Conservation (phyloP, 805 yeast genomes). For the Lipomyces starkeyi region DNA sequence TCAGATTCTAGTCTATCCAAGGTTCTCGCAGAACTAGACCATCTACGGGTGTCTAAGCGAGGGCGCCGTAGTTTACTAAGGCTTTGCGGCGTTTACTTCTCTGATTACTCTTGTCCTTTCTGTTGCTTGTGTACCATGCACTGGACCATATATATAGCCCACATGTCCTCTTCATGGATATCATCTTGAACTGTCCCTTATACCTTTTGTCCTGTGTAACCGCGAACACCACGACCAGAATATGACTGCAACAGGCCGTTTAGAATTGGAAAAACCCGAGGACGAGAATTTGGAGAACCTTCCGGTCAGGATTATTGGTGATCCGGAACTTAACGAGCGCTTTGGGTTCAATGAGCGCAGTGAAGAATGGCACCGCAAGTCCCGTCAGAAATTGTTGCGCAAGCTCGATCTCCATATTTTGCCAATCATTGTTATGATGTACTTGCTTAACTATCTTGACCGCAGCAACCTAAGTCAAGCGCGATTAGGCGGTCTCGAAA, state of each 20-base stretch:
- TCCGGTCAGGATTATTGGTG: not conserved
- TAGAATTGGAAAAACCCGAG: not conserved
- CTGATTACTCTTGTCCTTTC: no score
- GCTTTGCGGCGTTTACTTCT: no score
- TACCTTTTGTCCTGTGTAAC: not conserved
- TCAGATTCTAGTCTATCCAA: no score
- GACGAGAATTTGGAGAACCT: conserved; percentile 3
- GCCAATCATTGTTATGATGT: conserved; percentile 37
- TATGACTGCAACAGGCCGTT: not conserved
- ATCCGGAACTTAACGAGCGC: conserved; percentile 8
- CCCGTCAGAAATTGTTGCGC: conserved; percentile 41
- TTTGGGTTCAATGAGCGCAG: conserved; percentile 18
- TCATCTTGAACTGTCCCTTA: not conserved
- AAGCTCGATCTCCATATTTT: conserved; percentile 27
- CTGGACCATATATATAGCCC: no score
- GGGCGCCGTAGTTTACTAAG: no score
- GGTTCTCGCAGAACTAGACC: no score
- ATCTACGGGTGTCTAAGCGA: no score
- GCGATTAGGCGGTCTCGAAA: conserved; percentile 51
- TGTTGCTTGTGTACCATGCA: no score
- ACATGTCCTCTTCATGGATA: not conserved
- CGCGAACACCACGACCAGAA: not conserved
- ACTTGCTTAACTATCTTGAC: conserved; percentile 49
- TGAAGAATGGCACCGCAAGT: conserved; percentile 13
- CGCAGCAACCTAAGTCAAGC: conserved; percentile 56